Percentiles rank a stretch among this genome's conserved stretches.
Evolutionary conservation across 1,284 basidiomycete species (phyloP).

Genomic region (Afroboletus lepidellus): DNA sequence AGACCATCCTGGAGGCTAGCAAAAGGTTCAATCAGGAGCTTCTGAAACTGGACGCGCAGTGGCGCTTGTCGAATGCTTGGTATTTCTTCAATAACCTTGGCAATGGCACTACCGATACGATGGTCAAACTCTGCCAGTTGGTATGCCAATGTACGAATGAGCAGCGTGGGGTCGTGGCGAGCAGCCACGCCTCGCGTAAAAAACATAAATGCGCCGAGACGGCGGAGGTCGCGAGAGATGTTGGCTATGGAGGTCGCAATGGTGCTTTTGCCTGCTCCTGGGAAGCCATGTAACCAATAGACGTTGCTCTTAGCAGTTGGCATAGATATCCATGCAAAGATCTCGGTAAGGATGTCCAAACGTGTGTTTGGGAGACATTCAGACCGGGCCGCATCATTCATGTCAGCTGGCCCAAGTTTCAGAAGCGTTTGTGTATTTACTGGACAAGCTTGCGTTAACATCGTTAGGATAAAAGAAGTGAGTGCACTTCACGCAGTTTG

Average conservation of each 20-base stretch:
- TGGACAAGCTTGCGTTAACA: constrained; percentile 12
- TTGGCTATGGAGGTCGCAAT: constrained; percentile 33
- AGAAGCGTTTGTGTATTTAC: constrained; percentile 22
- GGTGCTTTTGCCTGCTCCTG: constrained; percentile 35
- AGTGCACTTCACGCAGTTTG: constrained; percentile 21
- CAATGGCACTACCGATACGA: constrained; percentile 28
- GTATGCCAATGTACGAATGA: constrained; percentile 32
- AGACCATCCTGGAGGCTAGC: constrained; percentile 12
- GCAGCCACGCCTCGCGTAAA: constrained; percentile 30
- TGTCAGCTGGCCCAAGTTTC: constrained; percentile 30
- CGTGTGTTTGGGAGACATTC: constrained; percentile 33
- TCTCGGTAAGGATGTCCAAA: constrained; percentile 28
- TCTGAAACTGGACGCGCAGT: constrained; percentile 33
- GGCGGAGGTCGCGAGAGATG: constrained; percentile 25
- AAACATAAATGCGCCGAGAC: constrained; percentile 33
- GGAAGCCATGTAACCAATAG: constrained; percentile 35
- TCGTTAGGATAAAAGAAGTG: neutral
- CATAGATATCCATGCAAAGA: constrained; percentile 25
- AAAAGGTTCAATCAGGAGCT: constrained; percentile 32
- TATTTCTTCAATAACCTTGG: constrained; percentile 24
- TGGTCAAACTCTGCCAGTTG: constrained; percentile 34
- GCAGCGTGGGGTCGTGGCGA: constrained; percentile 24
- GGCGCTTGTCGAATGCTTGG: constrained; percentile 33
- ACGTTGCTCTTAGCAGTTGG: constrained; percentile 22
- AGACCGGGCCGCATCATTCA: constrained; percentile 27